Percentiles rank a stretch among this genome's conserved stretches.
Evolutionary conservation across 495 filamentous ascomycete genomes (phyloP).

Genomic region (Trypethelium eluteriae): DNA sequence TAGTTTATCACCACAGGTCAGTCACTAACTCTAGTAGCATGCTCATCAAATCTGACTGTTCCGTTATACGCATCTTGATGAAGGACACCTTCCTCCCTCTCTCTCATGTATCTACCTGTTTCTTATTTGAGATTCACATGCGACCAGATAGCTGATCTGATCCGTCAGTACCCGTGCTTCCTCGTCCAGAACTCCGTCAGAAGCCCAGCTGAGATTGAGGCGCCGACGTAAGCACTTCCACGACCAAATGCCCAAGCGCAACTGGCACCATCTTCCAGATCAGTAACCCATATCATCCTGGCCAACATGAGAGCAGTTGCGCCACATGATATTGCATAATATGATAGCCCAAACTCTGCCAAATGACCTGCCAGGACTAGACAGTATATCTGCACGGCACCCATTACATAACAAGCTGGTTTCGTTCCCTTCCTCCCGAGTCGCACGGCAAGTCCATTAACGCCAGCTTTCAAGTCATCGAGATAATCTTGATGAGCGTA

Average conservation of each 20-base stretch:
- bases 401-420: neutral
- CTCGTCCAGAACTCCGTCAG: neutral
- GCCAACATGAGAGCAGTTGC: neutral
- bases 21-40: too few relatives aligned
- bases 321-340: neutral
- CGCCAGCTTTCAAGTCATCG: constrained; percentile 10
- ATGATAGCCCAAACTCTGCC: neutral
- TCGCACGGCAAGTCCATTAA: neutral
- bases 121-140: neutral
- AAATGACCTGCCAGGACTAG: neutral
- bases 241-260: neutral
- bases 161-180: neutral
- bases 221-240: neutral
- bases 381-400: neutral
- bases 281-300: neutral
- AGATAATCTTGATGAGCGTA: constrained; percentile 5
- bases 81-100: too few relatives aligned
- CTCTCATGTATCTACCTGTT: neutral
- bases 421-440: constrained; percentile 11
- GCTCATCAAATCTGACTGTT: too few relatives aligned
- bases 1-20: too few relatives aligned
- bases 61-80: too few relatives aligned
- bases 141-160: neutral
- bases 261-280: neutral
- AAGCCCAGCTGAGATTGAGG: neutral